Conservation (phyloP, 495 filamentous ascomycete species). For the Cryomyces antarcticus region DNA sequence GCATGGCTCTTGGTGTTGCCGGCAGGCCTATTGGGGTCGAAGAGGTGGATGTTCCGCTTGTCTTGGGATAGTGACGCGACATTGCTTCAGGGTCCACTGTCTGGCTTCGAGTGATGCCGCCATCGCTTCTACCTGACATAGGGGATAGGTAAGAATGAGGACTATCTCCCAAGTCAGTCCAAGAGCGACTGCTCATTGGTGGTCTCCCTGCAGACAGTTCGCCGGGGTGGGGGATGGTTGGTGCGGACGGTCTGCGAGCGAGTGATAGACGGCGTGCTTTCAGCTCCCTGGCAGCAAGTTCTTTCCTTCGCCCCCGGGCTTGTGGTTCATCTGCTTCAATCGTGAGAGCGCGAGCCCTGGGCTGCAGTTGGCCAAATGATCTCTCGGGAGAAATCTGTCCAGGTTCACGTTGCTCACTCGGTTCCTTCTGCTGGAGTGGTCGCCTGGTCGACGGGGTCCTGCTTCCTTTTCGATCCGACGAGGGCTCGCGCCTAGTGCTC, state of each 20-base stretch:
- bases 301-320: conserved; percentile 26
- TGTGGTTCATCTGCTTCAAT: conserved; percentile 18
- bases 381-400: neutral
- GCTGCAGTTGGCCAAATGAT: neutral
- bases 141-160: conserved; percentile 12
- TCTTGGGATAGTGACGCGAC: conserved; percentile 1
- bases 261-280: conserved; percentile 73
- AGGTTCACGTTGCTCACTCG: neutral
- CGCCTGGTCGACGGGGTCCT: conserved; percentile 3
- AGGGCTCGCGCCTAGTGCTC: conserved; percentile 19
- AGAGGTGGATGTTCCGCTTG: conserved; percentile 13
- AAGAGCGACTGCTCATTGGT: conserved; percentile 10
- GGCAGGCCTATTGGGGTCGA: conserved; percentile 42
- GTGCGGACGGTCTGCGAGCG: conserved; percentile 55
- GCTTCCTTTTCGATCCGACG: neutral
- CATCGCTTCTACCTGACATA: conserved; percentile 1
- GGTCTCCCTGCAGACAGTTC: conserved; percentile 23
- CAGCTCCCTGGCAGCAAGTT: conserved; percentile 64
- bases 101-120: conserved; percentile 2
- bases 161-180: conserved; percentile 18
- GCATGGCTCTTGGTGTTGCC: conserved; percentile 71
- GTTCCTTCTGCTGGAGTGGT: neutral
- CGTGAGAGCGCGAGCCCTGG: conserved; percentile 1
- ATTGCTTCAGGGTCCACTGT: conserved; percentile 11
- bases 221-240: conserved; percentile 62